Evolutionary conservation across 306 rosid species (phyloP).

Genomic region (Dryas octopetala): DNA sequence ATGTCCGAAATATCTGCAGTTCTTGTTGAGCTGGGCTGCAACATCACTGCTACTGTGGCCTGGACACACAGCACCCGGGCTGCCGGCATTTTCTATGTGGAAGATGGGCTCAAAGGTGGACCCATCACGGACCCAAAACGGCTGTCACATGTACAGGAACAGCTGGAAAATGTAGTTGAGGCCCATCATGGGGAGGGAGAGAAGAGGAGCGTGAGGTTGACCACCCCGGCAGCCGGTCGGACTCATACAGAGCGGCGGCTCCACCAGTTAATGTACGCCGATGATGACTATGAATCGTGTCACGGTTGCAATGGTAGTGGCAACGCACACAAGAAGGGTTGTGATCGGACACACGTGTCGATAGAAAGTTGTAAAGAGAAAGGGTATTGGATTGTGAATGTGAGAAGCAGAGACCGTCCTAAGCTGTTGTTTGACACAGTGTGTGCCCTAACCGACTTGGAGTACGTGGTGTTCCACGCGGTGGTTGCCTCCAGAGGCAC

Average conservation of each 20-base stretch:
- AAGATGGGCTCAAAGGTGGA: constrained; percentile 54
- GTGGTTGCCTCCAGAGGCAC: constrained; percentile 61
- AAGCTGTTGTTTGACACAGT: constrained; percentile 81
- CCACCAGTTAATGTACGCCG: constrained; percentile 77
- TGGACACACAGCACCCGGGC: constrained; percentile 75
- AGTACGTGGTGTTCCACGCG: constrained; percentile 80
- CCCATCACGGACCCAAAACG: constrained; percentile 55
- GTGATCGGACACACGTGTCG: constrained; percentile 70
- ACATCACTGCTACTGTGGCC: constrained; percentile 49
- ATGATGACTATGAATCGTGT: constrained; percentile 63
- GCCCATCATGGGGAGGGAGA: constrained; percentile 55
- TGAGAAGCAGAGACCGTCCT: constrained; percentile 68
- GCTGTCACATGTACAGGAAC: constrained; percentile 53
- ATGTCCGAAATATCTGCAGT: constrained; percentile 74
- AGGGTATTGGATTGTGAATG: constrained; percentile 64
- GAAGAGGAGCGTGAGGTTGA: constrained; percentile 55
- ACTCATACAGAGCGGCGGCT: constrained; percentile 77
- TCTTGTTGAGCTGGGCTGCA: constrained; percentile 58
- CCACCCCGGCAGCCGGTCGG: constrained; percentile 36
- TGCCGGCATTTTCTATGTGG: constrained; percentile 62
- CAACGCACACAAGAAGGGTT: constrained; percentile 49
- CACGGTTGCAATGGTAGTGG: constrained; percentile 43
- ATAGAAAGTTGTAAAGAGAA: constrained; percentile 60
- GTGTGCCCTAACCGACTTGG: constrained; percentile 72
- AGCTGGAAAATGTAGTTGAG: constrained; percentile 56